phyloP scores from a whole-genome alignment of 495 filamentous ascomycete species.

The Xylaria flabelliformis region DNA sequence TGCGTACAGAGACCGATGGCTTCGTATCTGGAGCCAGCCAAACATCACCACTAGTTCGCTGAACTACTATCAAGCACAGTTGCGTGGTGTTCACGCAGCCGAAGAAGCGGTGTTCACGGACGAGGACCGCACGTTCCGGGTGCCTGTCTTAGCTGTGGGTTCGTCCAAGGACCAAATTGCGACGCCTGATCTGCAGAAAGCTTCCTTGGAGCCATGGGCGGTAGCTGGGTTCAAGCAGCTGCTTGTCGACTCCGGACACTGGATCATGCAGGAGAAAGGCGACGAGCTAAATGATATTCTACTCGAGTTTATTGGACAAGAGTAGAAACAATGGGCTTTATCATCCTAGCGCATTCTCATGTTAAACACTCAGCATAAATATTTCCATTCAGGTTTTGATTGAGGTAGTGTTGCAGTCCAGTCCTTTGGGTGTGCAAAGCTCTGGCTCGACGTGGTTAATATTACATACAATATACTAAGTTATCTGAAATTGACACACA shows the following conservation, averaged over 20 bases:
- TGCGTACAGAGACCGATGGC: not conserved
- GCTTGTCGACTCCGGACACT: constrained; percentile 8
- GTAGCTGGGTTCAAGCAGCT: not conserved
- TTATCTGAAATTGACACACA: too few relatives aligned
- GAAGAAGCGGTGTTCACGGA: not conserved
- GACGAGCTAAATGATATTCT: constrained; percentile 5
- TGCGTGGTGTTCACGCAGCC: not conserved
- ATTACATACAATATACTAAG: not conserved
- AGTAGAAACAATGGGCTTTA: not conserved
- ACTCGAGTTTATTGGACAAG: not conserved
- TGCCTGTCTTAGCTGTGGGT: constrained; percentile 9
- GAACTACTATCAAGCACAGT: constrained; percentile 1
- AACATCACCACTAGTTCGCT: not conserved
- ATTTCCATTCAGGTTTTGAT: not conserved
- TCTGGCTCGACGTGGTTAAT: not conserved
- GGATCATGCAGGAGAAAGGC: constrained; percentile 2
- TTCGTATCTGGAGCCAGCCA: not conserved
- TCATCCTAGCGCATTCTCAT: too few relatives aligned
- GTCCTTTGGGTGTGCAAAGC: not conserved
- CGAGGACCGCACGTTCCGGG: not conserved
- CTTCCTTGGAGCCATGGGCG: not conserved
- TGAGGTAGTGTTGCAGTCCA: not conserved
- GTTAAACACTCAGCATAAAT: too few relatives aligned
- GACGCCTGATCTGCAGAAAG: not conserved
- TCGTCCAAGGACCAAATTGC: not conserved